Evolutionary conservation across 2,329 filamentous ascomycete genomes (phyloP).

Genomic region (Fusarium ramigenum): DNA sequence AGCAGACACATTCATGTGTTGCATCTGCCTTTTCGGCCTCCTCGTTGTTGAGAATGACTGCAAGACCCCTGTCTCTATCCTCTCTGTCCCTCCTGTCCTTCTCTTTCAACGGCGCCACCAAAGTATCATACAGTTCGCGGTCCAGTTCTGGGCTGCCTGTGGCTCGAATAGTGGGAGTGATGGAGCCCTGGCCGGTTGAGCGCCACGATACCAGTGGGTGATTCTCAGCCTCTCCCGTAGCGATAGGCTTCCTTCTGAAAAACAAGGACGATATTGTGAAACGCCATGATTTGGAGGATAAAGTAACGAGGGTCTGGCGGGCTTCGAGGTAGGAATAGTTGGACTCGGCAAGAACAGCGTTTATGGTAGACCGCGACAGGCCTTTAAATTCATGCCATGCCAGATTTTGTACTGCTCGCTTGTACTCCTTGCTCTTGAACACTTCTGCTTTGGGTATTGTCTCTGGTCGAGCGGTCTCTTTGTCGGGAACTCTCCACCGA

Average conservation of each 20-base stretch:
- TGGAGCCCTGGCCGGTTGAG: slow-evolving; percentile 63
- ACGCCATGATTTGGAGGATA: slow-evolving; percentile 80
- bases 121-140: slow-evolving; percentile 66
- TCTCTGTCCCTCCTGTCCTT: slow-evolving; percentile 56
- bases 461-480: slow-evolving; percentile 45
- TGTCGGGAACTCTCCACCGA: slow-evolving; percentile 63
- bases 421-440: slow-evolving; percentile 75
- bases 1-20: slow-evolving; percentile 79
- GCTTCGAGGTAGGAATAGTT: slow-evolving; percentile 82
- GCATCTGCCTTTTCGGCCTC: slow-evolving; percentile 67
- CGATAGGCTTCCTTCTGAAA: slow-evolving; percentile 67
- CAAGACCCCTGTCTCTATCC: slow-evolving; percentile 62
- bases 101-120: slow-evolving; percentile 63
- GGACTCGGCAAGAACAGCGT: slow-evolving; percentile 80
- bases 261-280: slow-evolving; percentile 78
- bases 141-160: slow-evolving; percentile 74
- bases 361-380: slow-evolving; percentile 76
- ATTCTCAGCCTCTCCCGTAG: slow-evolving; percentile 63
- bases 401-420: slow-evolving; percentile 72
- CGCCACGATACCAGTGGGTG: slow-evolving; percentile 72
- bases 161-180: slow-evolving; percentile 68
- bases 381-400: slow-evolving; percentile 81
- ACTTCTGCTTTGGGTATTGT: slow-evolving; percentile 67
- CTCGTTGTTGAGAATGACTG: slow-evolving; percentile 63
- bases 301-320: slow-evolving; percentile 71